These are phyloP conservation scores for Fusarium penzigii DNA, from an alignment of 2,329 filamentous ascomycete genomes.

Conservation along the genomic window DNA sequence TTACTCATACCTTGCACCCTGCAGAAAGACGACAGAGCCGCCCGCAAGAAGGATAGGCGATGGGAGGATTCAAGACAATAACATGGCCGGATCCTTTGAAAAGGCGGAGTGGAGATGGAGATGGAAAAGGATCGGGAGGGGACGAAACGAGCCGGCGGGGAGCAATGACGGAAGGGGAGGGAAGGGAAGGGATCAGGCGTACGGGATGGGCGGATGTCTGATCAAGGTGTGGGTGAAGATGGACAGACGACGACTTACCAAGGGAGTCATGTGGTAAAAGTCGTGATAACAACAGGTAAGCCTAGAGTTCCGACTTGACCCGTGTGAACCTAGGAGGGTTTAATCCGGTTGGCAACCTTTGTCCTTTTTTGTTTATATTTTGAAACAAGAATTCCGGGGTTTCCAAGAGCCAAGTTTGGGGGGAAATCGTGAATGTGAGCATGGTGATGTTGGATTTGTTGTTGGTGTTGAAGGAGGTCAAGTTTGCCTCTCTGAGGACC, in stretches of 20 bases:
- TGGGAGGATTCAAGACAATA: conserved; percentile 7
- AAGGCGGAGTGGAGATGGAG: conserved; percentile 20
- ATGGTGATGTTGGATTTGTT: conserved; percentile 14
- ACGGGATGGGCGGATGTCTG: not conserved
- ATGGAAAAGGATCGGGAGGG: conserved; percentile 19
- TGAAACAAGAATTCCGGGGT: conserved; percentile 7
- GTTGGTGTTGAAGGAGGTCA: conserved; percentile 8
- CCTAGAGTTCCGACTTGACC: conserved; percentile 17
- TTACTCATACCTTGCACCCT: not conserved
- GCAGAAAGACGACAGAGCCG: not conserved
- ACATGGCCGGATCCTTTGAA: conserved; percentile 15
- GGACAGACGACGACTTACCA: conserved; percentile 8
- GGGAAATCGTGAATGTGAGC: conserved; percentile 2
- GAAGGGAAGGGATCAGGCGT: conserved; percentile 1
- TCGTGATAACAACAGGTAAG: conserved; percentile 18
- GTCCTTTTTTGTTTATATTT: not conserved
- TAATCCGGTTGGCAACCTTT: conserved; percentile 2
- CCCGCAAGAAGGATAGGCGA: not conserved
- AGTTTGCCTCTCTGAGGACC: conserved; percentile 6
- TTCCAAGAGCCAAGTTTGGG: not conserved
- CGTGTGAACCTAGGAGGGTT: conserved; percentile 8
- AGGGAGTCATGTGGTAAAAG: conserved; percentile 24
- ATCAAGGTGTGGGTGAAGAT: conserved; percentile 7
- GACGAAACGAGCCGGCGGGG: conserved; percentile 20
- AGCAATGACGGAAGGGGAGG: conserved; percentile 2